A percentile compares a stretch with the other conserved stretches of the same genome.
phyloP scores from a whole-genome alignment of 2,329 filamentous ascomycete species.

The Botrytis pseudocinerea region DNA sequence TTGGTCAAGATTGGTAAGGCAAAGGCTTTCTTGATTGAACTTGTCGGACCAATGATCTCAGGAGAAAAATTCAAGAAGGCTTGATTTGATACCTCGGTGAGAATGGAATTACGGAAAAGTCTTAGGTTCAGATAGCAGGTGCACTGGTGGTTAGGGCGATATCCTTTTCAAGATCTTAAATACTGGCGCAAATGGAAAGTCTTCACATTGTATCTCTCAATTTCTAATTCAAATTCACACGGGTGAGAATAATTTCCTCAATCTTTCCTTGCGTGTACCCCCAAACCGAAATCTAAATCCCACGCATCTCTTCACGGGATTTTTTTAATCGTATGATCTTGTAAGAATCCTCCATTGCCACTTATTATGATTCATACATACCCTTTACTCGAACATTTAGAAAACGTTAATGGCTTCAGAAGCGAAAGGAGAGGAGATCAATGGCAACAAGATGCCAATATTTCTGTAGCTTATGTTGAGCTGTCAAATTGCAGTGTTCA shows the following conservation, averaged over 20 bases:
- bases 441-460: no score
- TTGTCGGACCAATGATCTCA: background rate
- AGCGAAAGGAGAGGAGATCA: accelerated
- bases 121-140: background rate
- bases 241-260: background rate
- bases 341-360: background rate
- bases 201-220: no score
- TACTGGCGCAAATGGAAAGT: background rate
- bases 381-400: no score
- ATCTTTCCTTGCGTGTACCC: background rate
- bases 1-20: constrained; percentile 44
- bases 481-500: no score
- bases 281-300: background rate
- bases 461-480: no score
- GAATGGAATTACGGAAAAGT: background rate
- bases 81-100: background rate
- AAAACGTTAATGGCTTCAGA: no score
- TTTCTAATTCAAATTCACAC: background rate
- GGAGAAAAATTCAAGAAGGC: constrained; percentile 18
- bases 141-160: background rate
- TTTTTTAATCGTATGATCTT: background rate
- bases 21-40: constrained; percentile 40
- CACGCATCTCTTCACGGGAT: background rate
- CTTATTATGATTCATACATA: no score
- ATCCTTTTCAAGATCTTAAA: background rate